Conservation (phyloP, 192 early-diverging fungal species). For the Coemansia sp. region DNA sequence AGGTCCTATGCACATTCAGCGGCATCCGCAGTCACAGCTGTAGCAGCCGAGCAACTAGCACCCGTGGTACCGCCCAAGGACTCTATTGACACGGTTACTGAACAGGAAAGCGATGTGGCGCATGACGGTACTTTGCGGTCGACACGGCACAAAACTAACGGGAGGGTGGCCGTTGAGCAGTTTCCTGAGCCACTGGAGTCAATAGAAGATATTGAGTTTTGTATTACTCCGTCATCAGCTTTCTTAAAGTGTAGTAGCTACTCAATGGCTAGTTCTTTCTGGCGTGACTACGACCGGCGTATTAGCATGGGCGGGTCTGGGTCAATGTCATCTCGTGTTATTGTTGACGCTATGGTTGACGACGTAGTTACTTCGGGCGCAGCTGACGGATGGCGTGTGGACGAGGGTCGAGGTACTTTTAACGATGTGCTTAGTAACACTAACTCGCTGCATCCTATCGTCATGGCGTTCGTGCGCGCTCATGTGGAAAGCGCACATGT, state of each 20-base stretch:
- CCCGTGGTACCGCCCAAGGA: background rate
- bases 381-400: conserved; percentile 39
- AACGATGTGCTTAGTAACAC: conserved; percentile 43
- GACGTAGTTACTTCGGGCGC: conserved; percentile 14
- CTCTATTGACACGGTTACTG: background rate
- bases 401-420: conserved; percentile 37
- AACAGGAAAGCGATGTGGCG: background rate
- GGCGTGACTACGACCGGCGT: conserved; percentile 31
- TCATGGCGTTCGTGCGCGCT: conserved; percentile 40
- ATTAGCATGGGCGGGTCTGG: conserved; percentile 34
- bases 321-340: conserved; percentile 3
- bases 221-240: background rate
- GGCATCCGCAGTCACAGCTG: conserved; percentile 36
- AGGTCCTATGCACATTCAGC: conserved; percentile 39
- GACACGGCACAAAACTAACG: background rate
- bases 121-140: background rate
- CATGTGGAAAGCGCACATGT: conserved; percentile 29
- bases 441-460: conserved; percentile 38
- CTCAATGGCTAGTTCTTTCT: conserved; percentile 17
- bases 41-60: background rate
- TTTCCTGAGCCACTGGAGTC: conserved; percentile 16
- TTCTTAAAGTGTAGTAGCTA: background rate
- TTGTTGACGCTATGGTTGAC: conserved; percentile 48
- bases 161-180: conserved; percentile 4
- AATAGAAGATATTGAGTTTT: background rate